A percentile compares a stretch with the other conserved stretches of the same genome.
Conservation (phyloP, 768 basidiomycete genomes). For the Lentinula sp. region DNA sequence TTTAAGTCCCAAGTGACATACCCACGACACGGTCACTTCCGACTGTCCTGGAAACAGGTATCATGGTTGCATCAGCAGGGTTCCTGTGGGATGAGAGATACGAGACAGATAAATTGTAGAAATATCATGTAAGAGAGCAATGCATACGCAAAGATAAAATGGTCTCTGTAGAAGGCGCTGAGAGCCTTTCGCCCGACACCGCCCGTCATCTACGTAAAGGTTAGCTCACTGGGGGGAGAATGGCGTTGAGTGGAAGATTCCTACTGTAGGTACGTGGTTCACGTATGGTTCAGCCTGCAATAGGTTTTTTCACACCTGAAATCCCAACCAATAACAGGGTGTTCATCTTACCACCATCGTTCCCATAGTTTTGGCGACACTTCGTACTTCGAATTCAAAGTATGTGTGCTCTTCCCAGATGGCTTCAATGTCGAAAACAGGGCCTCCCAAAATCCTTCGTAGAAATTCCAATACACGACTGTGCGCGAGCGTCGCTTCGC, state of each 20-base stretch:
- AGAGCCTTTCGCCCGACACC: conserved; percentile 45
- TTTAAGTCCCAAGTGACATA: conserved; percentile 13
- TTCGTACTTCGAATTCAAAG: conserved; percentile 46
- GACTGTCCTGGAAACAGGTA: conserved; percentile 44
- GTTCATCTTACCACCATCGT: conserved; percentile 41
- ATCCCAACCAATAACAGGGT: neutral
- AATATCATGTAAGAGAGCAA: neutral
- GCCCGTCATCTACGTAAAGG: conserved; percentile 39
- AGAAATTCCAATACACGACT: conserved; percentile 41
- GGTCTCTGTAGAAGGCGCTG: conserved; percentile 49
- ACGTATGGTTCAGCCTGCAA: conserved; percentile 51
- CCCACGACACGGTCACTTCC: conserved; percentile 48
- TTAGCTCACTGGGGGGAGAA: neutral
- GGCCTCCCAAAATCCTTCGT: conserved; percentile 39
- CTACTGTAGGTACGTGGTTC: conserved; percentile 51
- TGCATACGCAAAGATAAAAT: conserved; percentile 46
- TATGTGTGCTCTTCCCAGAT: conserved; percentile 57
- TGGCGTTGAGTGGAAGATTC: conserved; percentile 1
- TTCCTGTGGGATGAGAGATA: conserved; percentile 25
- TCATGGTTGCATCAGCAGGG: conserved; percentile 37
- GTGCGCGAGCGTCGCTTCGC: conserved; percentile 37
- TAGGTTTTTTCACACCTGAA: neutral
- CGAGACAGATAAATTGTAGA: neutral
- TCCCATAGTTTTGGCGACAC: conserved; percentile 49
- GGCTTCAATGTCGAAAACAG: conserved; percentile 50